Percentiles rank a stretch among this genome's conserved stretches.
These are phyloP conservation scores for Candolleomyces efflorescens DNA, from an alignment of 768 basidiomycete genomes.

Conservation along the genomic window DNA sequence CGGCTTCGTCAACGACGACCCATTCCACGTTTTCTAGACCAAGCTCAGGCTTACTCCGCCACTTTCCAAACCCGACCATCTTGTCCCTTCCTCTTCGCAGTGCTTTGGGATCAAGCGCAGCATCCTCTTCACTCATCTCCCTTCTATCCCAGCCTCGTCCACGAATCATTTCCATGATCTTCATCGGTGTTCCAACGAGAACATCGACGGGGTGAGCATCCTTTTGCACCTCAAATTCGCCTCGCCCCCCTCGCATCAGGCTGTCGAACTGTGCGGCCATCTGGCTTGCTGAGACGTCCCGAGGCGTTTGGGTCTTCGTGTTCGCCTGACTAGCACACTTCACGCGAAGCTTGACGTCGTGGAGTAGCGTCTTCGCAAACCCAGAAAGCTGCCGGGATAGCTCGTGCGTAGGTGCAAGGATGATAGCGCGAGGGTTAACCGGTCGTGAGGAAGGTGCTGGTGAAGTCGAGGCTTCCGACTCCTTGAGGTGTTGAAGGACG, in stretches of 20 bases:
- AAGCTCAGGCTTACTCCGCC: constrained; percentile 49
- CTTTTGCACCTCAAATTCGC: constrained; percentile 14
- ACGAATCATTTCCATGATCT: constrained; percentile 56
- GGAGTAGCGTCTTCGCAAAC: constrained; percentile 72
- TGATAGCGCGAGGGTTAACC: constrained; percentile 68
- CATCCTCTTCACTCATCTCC: constrained; percentile 17
- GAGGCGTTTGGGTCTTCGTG: constrained; percentile 23
- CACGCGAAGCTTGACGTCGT: constrained; percentile 74
- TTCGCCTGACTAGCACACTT: constrained; percentile 67
- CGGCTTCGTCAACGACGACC: constrained; percentile 90
- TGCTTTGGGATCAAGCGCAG: constrained; percentile 10
- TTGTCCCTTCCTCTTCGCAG: constrained; percentile 21
- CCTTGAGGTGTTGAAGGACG: constrained; percentile 73
- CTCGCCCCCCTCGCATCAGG: constrained; percentile 1
- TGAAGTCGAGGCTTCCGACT: constrained; percentile 37
- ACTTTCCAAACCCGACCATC: constrained; percentile 34
- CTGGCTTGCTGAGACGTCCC: constrained; percentile 41
- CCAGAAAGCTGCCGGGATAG: constrained; percentile 74
- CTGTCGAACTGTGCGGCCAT: constrained; percentile 37
- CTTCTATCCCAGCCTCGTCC: constrained; percentile 50
- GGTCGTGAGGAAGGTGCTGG: background rate
- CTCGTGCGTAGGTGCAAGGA: constrained; percentile 89
- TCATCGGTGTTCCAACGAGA: constrained; percentile 64
- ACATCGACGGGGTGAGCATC: constrained; percentile 41
- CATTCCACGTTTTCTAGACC: constrained; percentile 73